These are phyloP conservation scores for Choricystis sp. DNA, from an alignment of 139 green algal species.

Conservation along the genomic window DNA sequence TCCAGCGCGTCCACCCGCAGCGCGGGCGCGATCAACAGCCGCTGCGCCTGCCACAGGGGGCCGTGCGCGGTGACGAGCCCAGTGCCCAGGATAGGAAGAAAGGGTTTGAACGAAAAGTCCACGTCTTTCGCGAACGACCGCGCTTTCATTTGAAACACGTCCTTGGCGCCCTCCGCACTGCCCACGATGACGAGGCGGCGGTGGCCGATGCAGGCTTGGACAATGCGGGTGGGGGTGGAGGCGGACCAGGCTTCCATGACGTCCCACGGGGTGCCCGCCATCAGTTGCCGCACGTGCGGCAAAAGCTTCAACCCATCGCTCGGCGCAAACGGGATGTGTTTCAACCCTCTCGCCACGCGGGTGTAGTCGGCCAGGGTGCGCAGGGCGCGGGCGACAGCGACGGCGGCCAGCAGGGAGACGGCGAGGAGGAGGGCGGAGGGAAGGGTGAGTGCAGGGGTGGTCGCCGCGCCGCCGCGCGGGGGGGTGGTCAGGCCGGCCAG, in stretches of 20 bases:
- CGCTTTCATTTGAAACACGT: slow-evolving; percentile 21
- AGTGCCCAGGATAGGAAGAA: slow-evolving; percentile 81
- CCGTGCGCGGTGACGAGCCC: slow-evolving; percentile 84
- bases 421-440: too few species aligned
- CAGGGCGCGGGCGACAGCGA: too few species aligned
- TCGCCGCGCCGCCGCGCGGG: too few species aligned
- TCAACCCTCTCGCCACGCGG: background rate
- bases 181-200: background rate
- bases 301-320: background rate
- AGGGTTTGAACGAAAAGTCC: slow-evolving; percentile 64
- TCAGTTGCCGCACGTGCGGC: background rate
- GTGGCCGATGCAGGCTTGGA: background rate
- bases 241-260: background rate
- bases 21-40: slow-evolving; percentile 63
- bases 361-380: background rate
- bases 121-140: slow-evolving; percentile 68
- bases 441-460: too few species aligned
- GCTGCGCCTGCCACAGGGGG: slow-evolving; percentile 75
- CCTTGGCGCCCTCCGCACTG: background rate
- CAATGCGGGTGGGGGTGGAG: background rate
- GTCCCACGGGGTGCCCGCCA: background rate
- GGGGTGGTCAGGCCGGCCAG: too few species aligned
- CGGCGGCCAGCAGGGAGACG: too few species aligned
- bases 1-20: slow-evolving; percentile 82
- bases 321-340: background rate